phyloP scores from a whole-genome alignment of 2,329 filamentous ascomycete genomes.

The Diaporthe vaccinii region DNA sequence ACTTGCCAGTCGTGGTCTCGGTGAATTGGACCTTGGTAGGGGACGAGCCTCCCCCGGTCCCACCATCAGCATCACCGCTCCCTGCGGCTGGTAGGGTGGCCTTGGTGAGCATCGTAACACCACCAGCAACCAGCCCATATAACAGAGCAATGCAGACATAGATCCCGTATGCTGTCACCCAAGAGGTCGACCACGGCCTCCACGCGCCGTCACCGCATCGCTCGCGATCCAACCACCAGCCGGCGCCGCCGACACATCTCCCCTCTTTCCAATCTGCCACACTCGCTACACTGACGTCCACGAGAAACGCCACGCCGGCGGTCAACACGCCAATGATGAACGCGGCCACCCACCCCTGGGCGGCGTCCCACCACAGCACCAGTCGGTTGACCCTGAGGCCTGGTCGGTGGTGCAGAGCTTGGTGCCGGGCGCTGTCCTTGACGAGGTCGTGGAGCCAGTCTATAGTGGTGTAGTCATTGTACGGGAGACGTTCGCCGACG shows the following conservation, averaged over 20 bases:
- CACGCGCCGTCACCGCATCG: conserved; percentile 62
- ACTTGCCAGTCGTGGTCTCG: conserved; percentile 56
- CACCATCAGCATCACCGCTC: conserved; percentile 41
- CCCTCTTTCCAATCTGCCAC: conserved; percentile 69
- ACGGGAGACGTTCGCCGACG: conserved; percentile 68
- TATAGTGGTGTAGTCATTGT: conserved; percentile 73
- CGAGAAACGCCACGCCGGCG: conserved; percentile 66
- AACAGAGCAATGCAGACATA: conserved; percentile 47
- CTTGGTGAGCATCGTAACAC: conserved; percentile 53
- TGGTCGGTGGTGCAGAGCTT: neutral
- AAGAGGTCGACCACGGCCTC: conserved; percentile 56
- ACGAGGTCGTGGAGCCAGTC: conserved; percentile 74
- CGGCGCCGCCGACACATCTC: conserved; percentile 60
- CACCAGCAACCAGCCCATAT: conserved; percentile 46
- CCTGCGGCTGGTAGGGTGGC: conserved; percentile 59
- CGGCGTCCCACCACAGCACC: conserved; percentile 62
- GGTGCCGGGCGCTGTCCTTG: conserved; percentile 67
- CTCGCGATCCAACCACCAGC: conserved; percentile 58
- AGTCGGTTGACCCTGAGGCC: conserved; percentile 52
- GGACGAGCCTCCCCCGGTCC: neutral
- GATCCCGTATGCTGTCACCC: conserved; percentile 44
- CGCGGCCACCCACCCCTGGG: conserved; percentile 68
- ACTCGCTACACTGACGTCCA: conserved; percentile 65
- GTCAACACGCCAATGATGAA: conserved; percentile 66
- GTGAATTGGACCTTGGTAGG: conserved; percentile 30